Base-by-base conservation (phyloP, 2,329 filamentous ascomycete species). In the Fusarium circinatum region DNA sequence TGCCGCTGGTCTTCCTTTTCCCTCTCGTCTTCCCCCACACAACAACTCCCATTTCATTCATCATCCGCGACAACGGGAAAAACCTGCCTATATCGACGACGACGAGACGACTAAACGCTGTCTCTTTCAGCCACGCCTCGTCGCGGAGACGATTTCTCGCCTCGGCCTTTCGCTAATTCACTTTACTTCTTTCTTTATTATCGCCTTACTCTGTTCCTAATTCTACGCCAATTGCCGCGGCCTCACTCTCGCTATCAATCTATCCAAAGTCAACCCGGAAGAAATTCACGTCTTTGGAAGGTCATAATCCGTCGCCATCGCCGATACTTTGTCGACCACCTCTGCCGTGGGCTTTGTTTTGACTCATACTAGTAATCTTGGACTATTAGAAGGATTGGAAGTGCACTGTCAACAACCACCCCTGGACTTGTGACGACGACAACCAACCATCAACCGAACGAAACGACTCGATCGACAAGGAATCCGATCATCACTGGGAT, bases 121-220 rank as follows among this genome's bases (percentile, higher is more conserved):
- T 63, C 48, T 45, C 65, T 64, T 51, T 54, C 73, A 76, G 67
- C 72, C 63, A 74, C 71, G 65, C 74, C 73, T 74, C 75, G 75
- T 78, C 75, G 65, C 71, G 70, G 73, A 78, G 75, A 77, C 75
- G 76, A 78, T 70, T 51, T 36, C n/a, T 77, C 65, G 67, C 75
- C 76, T 78, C 76, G 76, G 51, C 57, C 76, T 49, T 65, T 78
- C 76, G 76, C 76, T 78, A 76, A 59, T 67, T 39, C 61, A 55
- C 59, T 47, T 74, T 52, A 62, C 26, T 60, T 71, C 32, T 60
- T 70, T 58, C 49, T 62, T 56, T 73, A 34, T 57, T 48, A 73
- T 77, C 68, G 56, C 63, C 34, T 68, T 65, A 61, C 59, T 70
- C 65, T 62, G 49, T 74, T 71, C 65, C 60, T 75, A 73, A 76